Conservation (phyloP, 768 basidiomycete species). For the Mycena polygramma region DNA sequence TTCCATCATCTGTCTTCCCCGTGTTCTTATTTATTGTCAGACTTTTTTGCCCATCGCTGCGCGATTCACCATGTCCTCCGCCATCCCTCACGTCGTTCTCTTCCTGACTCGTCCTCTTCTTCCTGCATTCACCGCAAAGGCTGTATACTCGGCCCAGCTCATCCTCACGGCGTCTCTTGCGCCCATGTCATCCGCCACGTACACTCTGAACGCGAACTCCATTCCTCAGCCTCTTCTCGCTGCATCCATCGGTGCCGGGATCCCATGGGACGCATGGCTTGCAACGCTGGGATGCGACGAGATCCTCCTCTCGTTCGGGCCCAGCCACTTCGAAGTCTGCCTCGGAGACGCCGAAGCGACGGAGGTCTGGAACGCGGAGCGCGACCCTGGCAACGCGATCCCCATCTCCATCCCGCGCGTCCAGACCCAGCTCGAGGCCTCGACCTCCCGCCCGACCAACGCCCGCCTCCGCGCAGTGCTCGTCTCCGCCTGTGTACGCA, state of each 20-base stretch:
- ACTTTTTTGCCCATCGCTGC: conserved; percentile 18
- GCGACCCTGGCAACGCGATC: conserved; percentile 9
- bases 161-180: conserved; percentile 31
- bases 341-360: conserved; percentile 10
- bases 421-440: background rate
- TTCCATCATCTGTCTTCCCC: too few species aligned
- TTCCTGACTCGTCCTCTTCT: conserved; percentile 36
- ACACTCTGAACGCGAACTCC: conserved; percentile 5
- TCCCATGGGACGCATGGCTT: conserved; percentile 30
- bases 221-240: conserved; percentile 24
- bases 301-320: conserved; percentile 26
- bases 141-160: conserved; percentile 25
- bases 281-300: conserved; percentile 21
- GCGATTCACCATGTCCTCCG: conserved; percentile 32
- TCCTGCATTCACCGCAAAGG: conserved; percentile 1
- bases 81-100: conserved; percentile 34
- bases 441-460: conserved; percentile 21
- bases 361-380: conserved; percentile 24
- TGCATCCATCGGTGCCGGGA: conserved; percentile 31
- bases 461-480: conserved; percentile 29
- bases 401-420: conserved; percentile 22
- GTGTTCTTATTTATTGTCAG: background rate
- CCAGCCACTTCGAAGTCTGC: conserved; percentile 30
- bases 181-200: background rate
- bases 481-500: conserved; percentile 33